Evolutionary conservation across 345 rosid genomes (phyloP).

Genomic region (Eucalyptus regnans): DNA sequence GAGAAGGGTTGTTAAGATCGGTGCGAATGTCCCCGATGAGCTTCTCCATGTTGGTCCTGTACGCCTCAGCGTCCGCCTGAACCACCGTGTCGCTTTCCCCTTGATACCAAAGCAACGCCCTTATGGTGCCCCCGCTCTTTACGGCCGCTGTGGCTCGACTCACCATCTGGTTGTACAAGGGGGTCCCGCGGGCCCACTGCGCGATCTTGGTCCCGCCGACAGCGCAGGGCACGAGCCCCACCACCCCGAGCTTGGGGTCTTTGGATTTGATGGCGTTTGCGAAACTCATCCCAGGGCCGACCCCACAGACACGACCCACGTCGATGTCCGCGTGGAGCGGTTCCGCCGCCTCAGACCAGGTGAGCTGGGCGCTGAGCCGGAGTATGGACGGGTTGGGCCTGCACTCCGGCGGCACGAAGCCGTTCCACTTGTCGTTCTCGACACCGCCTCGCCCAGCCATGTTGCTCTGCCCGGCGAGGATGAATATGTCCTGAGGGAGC

Average conservation of each 20-base stretch:
- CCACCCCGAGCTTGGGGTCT: background rate
- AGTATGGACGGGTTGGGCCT: constrained; percentile 7
- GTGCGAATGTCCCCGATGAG: constrained; percentile 18
- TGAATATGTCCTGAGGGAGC: constrained; percentile 13
- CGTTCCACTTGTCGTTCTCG: constrained; percentile 12
- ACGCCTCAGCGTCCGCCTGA: constrained; percentile 11
- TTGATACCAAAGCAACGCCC: constrained; percentile 33
- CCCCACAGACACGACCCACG: constrained; percentile 12
- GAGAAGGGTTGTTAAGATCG: constrained; percentile 19
- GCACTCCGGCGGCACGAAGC: constrained; percentile 14
- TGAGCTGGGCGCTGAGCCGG: constrained; percentile 9
- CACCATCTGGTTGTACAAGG: constrained; percentile 23
- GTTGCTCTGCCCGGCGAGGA: constrained; percentile 47
- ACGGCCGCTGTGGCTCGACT: constrained; percentile 14
- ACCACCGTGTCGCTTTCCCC: constrained; percentile 31
- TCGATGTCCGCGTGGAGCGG: constrained; percentile 37
- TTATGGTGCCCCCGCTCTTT: constrained; percentile 14
- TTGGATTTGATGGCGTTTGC: constrained; percentile 7
- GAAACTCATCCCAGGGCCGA: constrained; percentile 43
- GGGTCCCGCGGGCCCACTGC: constrained; percentile 16
- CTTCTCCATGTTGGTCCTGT: constrained; percentile 17
- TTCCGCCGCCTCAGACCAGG: constrained; percentile 15
- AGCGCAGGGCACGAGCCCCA: constrained; percentile 38
- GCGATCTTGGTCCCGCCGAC: constrained; percentile 36
- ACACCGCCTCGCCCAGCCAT: constrained; percentile 41